Evolutionary conservation across 2,329 filamentous ascomycete species (phyloP), one percentile per base, ranked within the genome.

Genomic region (Aspergillus transmontanensis): DNA sequence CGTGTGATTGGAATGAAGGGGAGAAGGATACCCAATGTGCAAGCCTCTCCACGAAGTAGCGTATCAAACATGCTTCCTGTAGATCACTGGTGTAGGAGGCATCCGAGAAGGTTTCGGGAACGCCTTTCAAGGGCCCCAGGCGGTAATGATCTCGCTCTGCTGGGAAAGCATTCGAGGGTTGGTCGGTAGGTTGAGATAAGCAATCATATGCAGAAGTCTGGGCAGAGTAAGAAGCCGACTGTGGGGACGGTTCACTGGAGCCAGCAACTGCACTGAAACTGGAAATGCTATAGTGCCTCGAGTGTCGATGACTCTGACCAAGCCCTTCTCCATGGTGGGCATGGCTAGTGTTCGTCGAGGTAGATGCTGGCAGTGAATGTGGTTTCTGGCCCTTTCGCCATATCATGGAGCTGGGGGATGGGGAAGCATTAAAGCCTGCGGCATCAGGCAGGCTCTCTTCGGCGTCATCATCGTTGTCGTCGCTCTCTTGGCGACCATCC

Each of bases 1-100:
- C 1, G 26, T 28, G 6, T 28, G 16, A 10, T 19, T 10, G 4
- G 21, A 28, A 14, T n/a, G 7, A 2, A 12, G 5, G 54, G 6
- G 28, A 16, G 11, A 19, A 34, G 32, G n/a, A 0, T 59, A 62
- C 62, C 59, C 39, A 50, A 4, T 39, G 56, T 7, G 43, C 62
- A 6, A 62, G 43, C 16, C 48, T 59, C 21, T 62, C 59, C 4
- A 58, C 50, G 12, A 62, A 62, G 12, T 64, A 57, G 4, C 62
- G 50, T 14, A 61, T 48, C 56, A 64, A 53, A 14, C 48, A 62
- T 7, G 51, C 39, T 26, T 64, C 62, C 28, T 64, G 54, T 3
- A 61, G 45, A 23, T 54, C 50, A 19, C 26, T 57, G 19, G 60
- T 54, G n/a, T 61, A 55, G 2, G 62, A 56, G 4, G 46, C 30